phyloP scores from a whole-genome alignment of 2,329 filamentous ascomycete genomes.

The Claviceps sp. region DNA sequence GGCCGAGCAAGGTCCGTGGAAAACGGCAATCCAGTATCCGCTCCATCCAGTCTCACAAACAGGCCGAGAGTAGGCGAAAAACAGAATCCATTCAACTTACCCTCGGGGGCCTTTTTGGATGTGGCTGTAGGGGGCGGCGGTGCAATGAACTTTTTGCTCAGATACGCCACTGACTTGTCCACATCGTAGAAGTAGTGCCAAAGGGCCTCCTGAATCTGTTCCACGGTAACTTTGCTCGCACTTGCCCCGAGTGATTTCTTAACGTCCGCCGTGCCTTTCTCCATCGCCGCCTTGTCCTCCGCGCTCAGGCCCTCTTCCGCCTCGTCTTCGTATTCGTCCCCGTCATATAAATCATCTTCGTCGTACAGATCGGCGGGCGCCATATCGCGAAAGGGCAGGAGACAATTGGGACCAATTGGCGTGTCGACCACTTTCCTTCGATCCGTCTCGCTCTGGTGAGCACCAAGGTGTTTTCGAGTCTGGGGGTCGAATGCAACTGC shows the following conservation, averaged over 20 bases:
- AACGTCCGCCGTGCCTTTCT: constrained; percentile 52
- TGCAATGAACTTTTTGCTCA: constrained; percentile 51
- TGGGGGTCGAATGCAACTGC: neutral
- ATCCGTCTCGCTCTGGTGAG: neutral
- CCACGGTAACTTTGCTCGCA: constrained; percentile 39
- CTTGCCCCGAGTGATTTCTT: constrained; percentile 49
- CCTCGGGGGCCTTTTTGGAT: constrained; percentile 28
- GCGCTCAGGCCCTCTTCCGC: constrained; percentile 32
- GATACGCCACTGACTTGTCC: constrained; percentile 68
- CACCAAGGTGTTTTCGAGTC: too few species aligned
- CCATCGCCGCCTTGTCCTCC: constrained; percentile 40
- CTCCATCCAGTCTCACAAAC: constrained; percentile 18
- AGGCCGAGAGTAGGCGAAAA: constrained; percentile 16
- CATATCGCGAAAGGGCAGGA: constrained; percentile 7
- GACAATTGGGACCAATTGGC: neutral
- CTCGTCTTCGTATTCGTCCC: constrained; percentile 32
- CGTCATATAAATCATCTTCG: constrained; percentile 34
- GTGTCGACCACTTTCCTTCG: neutral
- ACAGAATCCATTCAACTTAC: constrained; percentile 24
- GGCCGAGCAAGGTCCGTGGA: constrained; percentile 4
- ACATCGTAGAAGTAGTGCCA: constrained; percentile 97
- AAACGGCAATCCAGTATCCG: constrained; percentile 15
- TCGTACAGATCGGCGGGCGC: constrained; percentile 27
- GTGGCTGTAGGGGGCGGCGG: constrained; percentile 16
- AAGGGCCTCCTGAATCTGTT: constrained; percentile 74